Percentiles rank a stretch among this genome's conserved stretches.
These are phyloP conservation scores for Podaxis sp. DNA, from an alignment of 768 basidiomycete species.

Conservation along the genomic window DNA sequence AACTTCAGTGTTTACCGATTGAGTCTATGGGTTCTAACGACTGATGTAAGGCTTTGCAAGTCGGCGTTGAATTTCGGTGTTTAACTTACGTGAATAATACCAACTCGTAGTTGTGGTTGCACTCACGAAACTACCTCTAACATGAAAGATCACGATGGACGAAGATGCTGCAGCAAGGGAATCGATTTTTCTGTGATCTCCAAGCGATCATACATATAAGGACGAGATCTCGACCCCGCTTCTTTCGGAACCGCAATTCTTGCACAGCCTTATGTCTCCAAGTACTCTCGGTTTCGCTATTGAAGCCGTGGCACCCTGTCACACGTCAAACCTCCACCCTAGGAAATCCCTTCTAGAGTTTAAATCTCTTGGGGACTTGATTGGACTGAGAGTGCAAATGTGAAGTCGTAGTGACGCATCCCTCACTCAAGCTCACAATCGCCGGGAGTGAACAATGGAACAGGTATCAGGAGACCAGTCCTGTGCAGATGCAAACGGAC, in stretches of 20 bases:
- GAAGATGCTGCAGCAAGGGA: neutral
- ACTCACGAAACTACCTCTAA: neutral
- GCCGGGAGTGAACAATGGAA: neutral
- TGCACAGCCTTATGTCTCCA: slow-evolving; percentile 14
- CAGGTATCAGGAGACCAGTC: neutral
- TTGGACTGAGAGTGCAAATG: neutral
- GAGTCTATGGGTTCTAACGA: neutral
- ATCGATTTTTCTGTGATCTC: neutral
- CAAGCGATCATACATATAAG: neutral
- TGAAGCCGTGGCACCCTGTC: slow-evolving; percentile 8
- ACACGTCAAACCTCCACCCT: slow-evolving; percentile 2
- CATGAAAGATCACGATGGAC: neutral
- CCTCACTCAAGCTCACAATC: neutral
- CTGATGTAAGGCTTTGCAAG: neutral
- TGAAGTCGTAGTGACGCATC: neutral
- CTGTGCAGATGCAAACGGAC: slow-evolving; percentile 9
- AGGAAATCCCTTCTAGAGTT: neutral
- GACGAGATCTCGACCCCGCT: slow-evolving; percentile 19
- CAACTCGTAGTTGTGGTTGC: neutral
- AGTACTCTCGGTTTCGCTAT: slow-evolving; percentile 10
- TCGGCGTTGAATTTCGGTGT: neutral
- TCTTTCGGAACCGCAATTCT: slow-evolving; percentile 27
- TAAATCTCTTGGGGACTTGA: neutral
- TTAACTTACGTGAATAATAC: slow-evolving; percentile 10
- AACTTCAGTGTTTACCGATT: neutral